phyloP scores from a whole-genome alignment of 805 yeast species.

The Starmerella cellae region DNA sequence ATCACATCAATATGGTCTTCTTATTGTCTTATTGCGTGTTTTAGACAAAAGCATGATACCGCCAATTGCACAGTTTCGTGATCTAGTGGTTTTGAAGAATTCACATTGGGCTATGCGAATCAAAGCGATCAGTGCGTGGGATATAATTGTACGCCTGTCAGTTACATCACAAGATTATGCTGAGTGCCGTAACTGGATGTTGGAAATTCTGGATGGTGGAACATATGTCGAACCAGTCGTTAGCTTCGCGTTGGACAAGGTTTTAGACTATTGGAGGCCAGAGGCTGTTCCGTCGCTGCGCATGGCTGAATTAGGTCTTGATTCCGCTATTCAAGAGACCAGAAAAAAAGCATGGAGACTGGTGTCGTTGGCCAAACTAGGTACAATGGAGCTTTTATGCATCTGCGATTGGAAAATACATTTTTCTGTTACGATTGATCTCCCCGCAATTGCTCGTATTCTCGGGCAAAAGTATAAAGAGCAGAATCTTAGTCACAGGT shows the following conservation, averaged over 20 bases:
- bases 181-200: slow-evolving; percentile 18
- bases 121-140: slow-evolving; percentile 21
- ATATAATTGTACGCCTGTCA: slow-evolving; percentile 7
- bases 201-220: slow-evolving; percentile 5
- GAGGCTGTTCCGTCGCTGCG: slow-evolving; percentile 4
- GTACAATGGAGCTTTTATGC: neutral
- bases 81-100: slow-evolving; percentile 12
- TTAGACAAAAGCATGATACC: slow-evolving; percentile 10
- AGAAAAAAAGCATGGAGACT: slow-evolving; percentile 1
- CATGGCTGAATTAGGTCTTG: slow-evolving; percentile 3
- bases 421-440: neutral
- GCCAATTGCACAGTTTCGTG: slow-evolving; percentile 17
- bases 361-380: neutral
- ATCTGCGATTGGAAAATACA: neutral
- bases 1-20: slow-evolving; percentile 18
- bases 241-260: slow-evolving; percentile 1
- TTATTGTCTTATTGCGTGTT: slow-evolving; percentile 17
- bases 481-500: neutral
- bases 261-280: neutral
- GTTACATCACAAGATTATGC: neutral
- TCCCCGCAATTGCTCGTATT: neutral
- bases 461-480: neutral
- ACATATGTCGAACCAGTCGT: slow-evolving; percentile 4
- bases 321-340: neutral
- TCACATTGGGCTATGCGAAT: slow-evolving; percentile 19